phyloP scores from a whole-genome alignment of 495 filamentous ascomycete genomes.

The Cercophora scortea region DNA sequence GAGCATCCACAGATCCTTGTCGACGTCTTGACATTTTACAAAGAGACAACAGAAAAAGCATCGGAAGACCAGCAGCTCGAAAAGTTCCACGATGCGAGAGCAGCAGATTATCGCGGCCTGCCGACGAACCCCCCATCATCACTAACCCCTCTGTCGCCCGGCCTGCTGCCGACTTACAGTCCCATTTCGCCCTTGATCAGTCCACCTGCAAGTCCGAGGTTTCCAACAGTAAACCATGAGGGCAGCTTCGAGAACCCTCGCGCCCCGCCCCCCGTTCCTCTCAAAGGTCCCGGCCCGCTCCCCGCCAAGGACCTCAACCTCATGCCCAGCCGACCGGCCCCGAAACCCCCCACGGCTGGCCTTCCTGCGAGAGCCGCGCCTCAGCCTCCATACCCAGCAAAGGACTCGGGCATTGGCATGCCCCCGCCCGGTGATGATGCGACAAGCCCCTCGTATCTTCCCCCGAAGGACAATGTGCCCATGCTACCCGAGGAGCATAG shows the following conservation, averaged over 20 bases:
- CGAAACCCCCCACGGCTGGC: constrained; percentile 50
- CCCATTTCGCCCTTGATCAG: constrained; percentile 60
- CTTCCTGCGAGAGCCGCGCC: constrained; percentile 37
- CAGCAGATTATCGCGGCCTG: constrained; percentile 45
- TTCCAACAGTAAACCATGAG: constrained; percentile 77
- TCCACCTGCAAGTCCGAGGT: constrained; percentile 83
- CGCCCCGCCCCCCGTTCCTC: constrained; percentile 81
- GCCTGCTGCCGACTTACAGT: constrained; percentile 41
- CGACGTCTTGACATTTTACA: constrained; percentile 93
- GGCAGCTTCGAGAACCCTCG: constrained; percentile 96
- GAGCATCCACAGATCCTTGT: constrained; percentile 90
- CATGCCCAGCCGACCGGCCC: constrained; percentile 58
- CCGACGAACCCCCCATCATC: constrained; percentile 28
- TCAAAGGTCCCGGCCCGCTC: constrained; percentile 34
- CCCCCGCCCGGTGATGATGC: constrained; percentile 45
- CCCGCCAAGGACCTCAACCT: constrained; percentile 45
- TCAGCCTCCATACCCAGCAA: constrained; percentile 38
- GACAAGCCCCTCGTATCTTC: constrained; percentile 34
- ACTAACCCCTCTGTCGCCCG: constrained; percentile 34
- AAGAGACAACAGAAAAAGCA: constrained; percentile 76
- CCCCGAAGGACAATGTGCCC: constrained; percentile 37
- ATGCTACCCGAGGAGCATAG: constrained; percentile 49
- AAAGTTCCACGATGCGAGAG: constrained; percentile 84
- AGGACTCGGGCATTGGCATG: constrained; percentile 49
- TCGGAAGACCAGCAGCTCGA: constrained; percentile 84